Evolutionary conservation across 2,329 filamentous ascomycete genomes (phyloP), one percentile per base, ranked within the genome.

Genomic region (Gyromitra esculenta): DNA sequence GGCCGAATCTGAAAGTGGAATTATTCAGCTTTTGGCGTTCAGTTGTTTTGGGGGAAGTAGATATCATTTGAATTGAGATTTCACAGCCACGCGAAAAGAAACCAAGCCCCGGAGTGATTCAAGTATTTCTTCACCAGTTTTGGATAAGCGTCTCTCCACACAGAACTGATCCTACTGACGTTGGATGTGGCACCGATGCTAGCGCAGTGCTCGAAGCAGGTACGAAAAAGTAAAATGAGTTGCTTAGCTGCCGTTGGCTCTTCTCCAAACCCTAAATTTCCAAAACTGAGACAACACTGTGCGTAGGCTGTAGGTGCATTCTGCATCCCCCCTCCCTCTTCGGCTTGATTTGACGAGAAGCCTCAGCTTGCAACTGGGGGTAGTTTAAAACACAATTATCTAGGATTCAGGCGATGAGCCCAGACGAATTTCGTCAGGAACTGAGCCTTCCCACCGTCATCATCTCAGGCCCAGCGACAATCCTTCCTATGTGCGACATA

Each of bases 171-270:
- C 39, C 35, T 11, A 45, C 31, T 25, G 50, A 66, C 50, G 41
- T 73, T 73, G n/a, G 41, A 31, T 66, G 50, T 13, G 37, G 48
- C 48, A 68, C 48, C 39, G 52, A 59, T 72, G 50, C 48, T 52
- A 31, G 65, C 52, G 59, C 62, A 31, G 52, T 60, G 52, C 52
- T 15, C 48, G 31, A 70, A 65, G 72, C 72, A 75, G 65, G 65
- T 75, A 75, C 72, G 66, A 75, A 75, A 74, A 75, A 75, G 72
- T 50, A 75, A 31, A 52, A 69, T 11, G 48, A 63, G 54, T 25
- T 68, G 65, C 35, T 54, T 74, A 56, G 71, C 57, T 63, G 45
- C 59, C 50, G 59, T 57, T 73, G 59, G 52, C 21, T 41, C 56
- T 35, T 35, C 56, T 69, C 70, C 13, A 66, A 73, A 59, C 69